phyloP scores from a whole-genome alignment of 2,329 filamentous ascomycete genomes.

The Rutstroemia sp. region DNA sequence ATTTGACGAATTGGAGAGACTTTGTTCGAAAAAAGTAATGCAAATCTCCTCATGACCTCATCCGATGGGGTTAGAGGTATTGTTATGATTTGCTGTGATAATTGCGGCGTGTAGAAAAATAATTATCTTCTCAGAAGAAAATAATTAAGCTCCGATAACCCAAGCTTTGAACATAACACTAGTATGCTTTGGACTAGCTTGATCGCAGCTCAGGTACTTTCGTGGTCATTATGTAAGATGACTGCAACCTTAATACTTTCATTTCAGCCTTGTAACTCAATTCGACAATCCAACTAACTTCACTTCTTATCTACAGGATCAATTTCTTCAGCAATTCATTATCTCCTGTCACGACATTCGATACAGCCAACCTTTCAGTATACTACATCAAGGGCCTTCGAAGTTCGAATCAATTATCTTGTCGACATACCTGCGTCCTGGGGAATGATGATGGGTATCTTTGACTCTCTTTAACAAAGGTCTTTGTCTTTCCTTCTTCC shows the following conservation, averaged over 20 bases:
- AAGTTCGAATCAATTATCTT: background rate
- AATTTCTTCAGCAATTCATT: background rate
- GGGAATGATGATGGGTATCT: conserved; percentile 5
- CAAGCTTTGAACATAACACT: background rate
- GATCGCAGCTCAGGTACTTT: background rate
- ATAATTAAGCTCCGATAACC: background rate
- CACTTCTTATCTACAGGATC: background rate
- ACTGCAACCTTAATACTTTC: background rate
- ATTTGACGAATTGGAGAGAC: background rate
- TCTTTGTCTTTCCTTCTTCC: conserved; percentile 5
- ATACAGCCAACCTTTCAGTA: background rate
- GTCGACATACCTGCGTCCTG: background rate
- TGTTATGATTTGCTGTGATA: background rate
- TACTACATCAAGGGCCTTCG: background rate
- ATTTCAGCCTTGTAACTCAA: background rate
- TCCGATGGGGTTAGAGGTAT: background rate
- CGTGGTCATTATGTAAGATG: background rate
- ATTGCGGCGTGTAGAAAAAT: background rate
- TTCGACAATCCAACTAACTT: background rate
- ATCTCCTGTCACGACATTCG: background rate
- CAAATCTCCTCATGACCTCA: background rate
- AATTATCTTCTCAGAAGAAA: background rate
- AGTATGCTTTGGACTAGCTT: too few relatives aligned
- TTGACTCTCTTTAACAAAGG: conserved; percentile 5
- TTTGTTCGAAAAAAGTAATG: background rate